Evolutionary conservation across 495 filamentous ascomycete species (phyloP), one percentile per base, ranked within the genome.

Genomic region (Collariella sp.): DNA sequence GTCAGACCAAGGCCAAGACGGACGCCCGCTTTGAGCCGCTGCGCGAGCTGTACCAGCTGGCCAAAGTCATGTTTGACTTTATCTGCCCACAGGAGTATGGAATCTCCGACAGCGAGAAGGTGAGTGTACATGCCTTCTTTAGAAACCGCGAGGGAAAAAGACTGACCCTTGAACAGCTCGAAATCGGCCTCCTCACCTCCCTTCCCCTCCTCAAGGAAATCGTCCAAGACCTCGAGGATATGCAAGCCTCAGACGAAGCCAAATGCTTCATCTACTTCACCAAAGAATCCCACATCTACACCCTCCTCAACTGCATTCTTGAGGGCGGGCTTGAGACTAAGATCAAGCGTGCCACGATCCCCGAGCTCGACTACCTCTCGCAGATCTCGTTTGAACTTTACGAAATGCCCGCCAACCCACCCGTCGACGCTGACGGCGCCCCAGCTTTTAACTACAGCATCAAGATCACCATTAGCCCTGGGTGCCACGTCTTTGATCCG

Each of bases 181-280:
- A 98, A 66, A 98, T 98, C 66, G 93, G 93, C 16, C 81, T 98
- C 19, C 73, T 98, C 54, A 98, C 93, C 3, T 91, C 88, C 7
- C 78, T 98, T 10, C 94, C 93, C 7, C 73, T 98, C 35, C 80
- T 98, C 33, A 90, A 89, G 70, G 93, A 96, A 70, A 95, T 98
- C 64, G 93, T 98, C 9, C 83, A 86, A 60, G 89, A 97, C 64
- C 77, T 98, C n/a, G 93, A 98, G 72, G 89, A 96, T 66, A 88
- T 97, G 59, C 93, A 97, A 70, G 91, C 93, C 4, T 91, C 87
- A 0, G 81, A 88, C 45, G 86, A 91, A 65, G 90, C 89, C 18
- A 96, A 96, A 63, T 90, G 85, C 4, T 96, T 96, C 74, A 84
- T 97, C 73, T 98, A 98, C 71, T 98, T 98, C 67, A 98, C 93